Evolutionary conservation across 2,329 filamentous ascomycete genomes (phyloP).

Genomic region (Trichoderma arundinaceum): DNA sequence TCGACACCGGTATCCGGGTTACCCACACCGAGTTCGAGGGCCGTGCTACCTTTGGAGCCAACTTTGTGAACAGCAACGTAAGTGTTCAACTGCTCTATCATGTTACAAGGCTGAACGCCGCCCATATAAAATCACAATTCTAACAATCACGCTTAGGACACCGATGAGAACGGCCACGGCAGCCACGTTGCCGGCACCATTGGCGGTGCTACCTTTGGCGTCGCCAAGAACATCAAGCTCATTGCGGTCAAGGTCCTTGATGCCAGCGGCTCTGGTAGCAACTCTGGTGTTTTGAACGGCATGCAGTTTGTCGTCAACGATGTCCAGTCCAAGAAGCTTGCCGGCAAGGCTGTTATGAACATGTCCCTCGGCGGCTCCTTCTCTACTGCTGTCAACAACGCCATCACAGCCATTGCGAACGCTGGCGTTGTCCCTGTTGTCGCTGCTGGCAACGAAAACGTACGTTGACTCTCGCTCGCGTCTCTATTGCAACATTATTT

Average conservation of each 20-base stretch:
- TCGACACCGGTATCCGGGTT: conserved; percentile 67
- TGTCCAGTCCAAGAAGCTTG: conserved; percentile 47
- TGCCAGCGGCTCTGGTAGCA: conserved; percentile 46
- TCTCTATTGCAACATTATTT: not conserved
- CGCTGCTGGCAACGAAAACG: conserved; percentile 65
- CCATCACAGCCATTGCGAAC: conserved; percentile 55
- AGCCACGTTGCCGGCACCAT: conserved; percentile 69
- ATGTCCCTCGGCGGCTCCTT: conserved; percentile 63
- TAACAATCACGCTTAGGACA: conserved; percentile 44
- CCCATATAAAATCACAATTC: not conserved
- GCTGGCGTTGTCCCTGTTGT: conserved; percentile 63
- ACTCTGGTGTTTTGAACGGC: conserved; percentile 59
- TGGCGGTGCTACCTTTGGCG: conserved; percentile 64
- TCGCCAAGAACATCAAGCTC: conserved; percentile 62
- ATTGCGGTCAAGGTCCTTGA: conserved; percentile 68
- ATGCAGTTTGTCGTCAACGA: conserved; percentile 62
- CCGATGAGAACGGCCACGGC: conserved; percentile 67
- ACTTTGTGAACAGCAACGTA: conserved; percentile 56
- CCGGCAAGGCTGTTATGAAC: conserved; percentile 66
- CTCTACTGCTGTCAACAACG: conserved; percentile 60
- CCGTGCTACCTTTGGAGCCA: conserved; percentile 59
- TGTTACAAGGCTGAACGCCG: not conserved
- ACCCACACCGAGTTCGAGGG: conserved; percentile 63
- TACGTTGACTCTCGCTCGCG: conserved; percentile 35
- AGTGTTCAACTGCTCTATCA: conserved; percentile 37